Conservation (phyloP, 345 rosid species). For the Hevea brasiliensis region DNA sequence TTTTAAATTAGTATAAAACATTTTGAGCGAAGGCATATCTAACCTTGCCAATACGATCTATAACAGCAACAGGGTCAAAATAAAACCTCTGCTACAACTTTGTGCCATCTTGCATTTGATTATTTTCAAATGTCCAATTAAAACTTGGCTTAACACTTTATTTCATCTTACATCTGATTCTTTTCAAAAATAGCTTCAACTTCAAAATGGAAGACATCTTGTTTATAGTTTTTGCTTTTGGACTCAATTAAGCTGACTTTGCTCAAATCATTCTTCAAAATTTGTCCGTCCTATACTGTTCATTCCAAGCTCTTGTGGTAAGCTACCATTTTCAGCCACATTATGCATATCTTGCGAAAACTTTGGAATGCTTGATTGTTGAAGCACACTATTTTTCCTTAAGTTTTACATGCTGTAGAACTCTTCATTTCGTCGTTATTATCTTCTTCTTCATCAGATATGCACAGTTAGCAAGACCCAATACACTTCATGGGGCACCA, state of each 20-base stretch:
- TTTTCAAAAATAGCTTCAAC: no score
- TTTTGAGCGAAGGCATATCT: no score
- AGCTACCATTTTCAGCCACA: slow-evolving; percentile 40
- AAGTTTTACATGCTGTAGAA: slow-evolving; percentile 34
- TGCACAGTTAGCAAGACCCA: slow-evolving; percentile 92
- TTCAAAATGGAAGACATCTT: no score
- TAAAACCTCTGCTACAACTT: no score
- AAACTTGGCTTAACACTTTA: no score
- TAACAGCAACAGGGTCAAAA: no score
- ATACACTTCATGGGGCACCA: slow-evolving; percentile 60
- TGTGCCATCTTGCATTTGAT: no score
- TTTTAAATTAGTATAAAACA: no score
- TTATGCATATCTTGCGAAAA: slow-evolving; percentile 29
- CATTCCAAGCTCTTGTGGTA: slow-evolving; percentile 32
- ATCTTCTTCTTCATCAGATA: slow-evolving; percentile 83
- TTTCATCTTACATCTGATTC: no score
- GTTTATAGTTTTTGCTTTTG: slow-evolving; percentile 29
- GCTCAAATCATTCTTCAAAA: slow-evolving; percentile 22
- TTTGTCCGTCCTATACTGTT: slow-evolving; percentile 14
- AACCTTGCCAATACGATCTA: no score
- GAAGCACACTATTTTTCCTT: slow-evolving; percentile 29
- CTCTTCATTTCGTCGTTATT: slow-evolving; percentile 50
- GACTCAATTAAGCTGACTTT: slow-evolving; percentile 23
- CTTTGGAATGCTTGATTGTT: slow-evolving; percentile 38
- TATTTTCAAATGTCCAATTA: no score